Conservation (phyloP, 192 early-diverging fungal species). For the Podila verticillata region DNA sequence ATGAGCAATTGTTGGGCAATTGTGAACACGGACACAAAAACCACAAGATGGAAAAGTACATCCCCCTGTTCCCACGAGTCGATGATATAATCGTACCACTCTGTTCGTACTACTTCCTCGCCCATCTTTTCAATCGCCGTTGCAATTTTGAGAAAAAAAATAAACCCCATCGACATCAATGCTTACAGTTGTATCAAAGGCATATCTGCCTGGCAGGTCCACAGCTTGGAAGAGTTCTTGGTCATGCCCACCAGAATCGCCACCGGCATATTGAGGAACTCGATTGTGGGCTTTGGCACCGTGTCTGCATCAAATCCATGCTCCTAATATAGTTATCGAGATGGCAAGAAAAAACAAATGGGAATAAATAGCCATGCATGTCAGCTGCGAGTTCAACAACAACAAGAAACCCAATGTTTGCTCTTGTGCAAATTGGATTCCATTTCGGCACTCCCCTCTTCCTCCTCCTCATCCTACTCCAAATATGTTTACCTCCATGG, state of each 20-base stretch:
- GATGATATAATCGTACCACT: too few species aligned
- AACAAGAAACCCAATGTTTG: conserved; percentile 1
- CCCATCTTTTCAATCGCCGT: not conserved
- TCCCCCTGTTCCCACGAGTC: too few species aligned
- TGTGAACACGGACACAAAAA: too few species aligned
- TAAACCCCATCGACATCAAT: not conserved
- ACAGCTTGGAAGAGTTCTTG: conserved; percentile 42
- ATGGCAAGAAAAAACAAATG: too few species aligned
- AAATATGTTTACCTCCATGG: conserved; percentile 46
- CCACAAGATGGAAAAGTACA: too few species aligned
- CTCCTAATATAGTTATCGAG: conserved; percentile 20
- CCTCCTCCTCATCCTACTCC: not conserved
- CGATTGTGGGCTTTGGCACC: conserved; percentile 12
- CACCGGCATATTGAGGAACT: conserved; percentile 43
- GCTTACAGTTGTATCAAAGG: conserved; percentile 41
- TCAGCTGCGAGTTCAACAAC: not conserved
- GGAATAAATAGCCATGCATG: too few species aligned
- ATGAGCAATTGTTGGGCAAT: too few species aligned
- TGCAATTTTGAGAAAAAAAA: not conserved
- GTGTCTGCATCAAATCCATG: conserved; percentile 26
- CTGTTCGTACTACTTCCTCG: too few species aligned
- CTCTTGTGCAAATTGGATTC: not conserved
- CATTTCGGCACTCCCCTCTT: not conserved
- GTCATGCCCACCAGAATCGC: conserved; percentile 50
- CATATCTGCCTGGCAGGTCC: conserved; percentile 37